Evolutionary conservation across 768 basidiomycete species (phyloP).

Genomic region (Trichaptum fuscoviolaceum): DNA sequence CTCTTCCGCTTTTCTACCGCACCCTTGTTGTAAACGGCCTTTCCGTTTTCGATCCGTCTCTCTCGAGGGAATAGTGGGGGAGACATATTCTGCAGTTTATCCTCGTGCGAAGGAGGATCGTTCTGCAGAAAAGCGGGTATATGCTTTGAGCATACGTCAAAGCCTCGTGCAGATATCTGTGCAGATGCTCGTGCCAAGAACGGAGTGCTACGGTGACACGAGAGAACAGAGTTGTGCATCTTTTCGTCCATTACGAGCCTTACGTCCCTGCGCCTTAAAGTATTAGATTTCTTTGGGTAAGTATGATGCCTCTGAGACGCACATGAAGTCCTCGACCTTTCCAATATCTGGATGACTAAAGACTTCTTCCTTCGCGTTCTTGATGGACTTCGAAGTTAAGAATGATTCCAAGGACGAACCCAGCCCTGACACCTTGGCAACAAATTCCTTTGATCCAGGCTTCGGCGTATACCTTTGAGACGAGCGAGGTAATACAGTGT

Average conservation of each 20-base stretch:
- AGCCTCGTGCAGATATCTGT: constrained; percentile 2
- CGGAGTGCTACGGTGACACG: constrained; percentile 24
- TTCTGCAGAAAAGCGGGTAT: constrained; percentile 26
- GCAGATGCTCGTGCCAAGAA: constrained; percentile 12
- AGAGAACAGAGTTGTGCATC: constrained; percentile 19
- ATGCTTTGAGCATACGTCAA: constrained; percentile 11
- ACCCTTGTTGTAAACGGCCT: neutral
- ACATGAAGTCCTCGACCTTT: neutral
- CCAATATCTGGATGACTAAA: neutral
- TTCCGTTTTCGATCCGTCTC: constrained; percentile 6
- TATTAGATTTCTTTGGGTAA: neutral
- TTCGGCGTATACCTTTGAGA: constrained; percentile 44
- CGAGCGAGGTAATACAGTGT: constrained; percentile 40
- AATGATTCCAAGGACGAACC: neutral
- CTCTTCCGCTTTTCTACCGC: neutral
- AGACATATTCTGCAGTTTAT: constrained; percentile 23
- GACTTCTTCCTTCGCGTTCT: neutral
- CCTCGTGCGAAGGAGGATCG: constrained; percentile 23
- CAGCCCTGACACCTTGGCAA: neutral
- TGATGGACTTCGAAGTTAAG: neutral
- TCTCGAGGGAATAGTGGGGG: constrained; percentile 46
- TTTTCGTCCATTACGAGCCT: constrained; percentile 25
- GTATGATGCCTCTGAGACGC: neutral
- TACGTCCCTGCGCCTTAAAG: constrained; percentile 23
- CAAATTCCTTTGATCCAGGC: constrained; percentile 22